phyloP scores from a whole-genome alignment of 2,329 filamentous ascomycete genomes.

The Sarocladiaceae sp. region DNA sequence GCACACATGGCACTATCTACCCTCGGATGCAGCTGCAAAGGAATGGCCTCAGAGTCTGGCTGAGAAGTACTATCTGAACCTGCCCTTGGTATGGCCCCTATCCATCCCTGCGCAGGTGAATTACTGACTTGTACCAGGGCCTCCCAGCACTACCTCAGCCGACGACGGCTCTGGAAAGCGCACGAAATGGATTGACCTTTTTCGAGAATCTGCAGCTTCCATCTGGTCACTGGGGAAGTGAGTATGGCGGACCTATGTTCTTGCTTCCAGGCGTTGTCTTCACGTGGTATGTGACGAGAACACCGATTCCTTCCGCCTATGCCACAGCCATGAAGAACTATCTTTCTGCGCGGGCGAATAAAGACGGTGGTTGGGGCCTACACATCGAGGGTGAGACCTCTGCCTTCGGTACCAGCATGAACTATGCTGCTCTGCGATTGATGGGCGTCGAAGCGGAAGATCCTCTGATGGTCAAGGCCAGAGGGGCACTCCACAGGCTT shows the following conservation, averaged over 20 bases:
- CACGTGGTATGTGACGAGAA: slow-evolving; percentile 83
- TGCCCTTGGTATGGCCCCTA: slow-evolving; percentile 58
- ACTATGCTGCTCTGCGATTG: slow-evolving; percentile 75
- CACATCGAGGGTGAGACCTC: slow-evolving; percentile 92
- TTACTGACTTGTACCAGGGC: slow-evolving; percentile 42
- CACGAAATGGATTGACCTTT: slow-evolving; percentile 77
- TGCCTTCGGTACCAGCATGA: slow-evolving; percentile 84
- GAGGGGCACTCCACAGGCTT: slow-evolving; percentile 73
- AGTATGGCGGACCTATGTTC: slow-evolving; percentile 98
- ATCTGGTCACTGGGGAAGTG: slow-evolving; percentile 91
- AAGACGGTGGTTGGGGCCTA: slow-evolving; percentile 94
- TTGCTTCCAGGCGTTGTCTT: slow-evolving; percentile 80
- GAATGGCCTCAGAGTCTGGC: slow-evolving; percentile 80
- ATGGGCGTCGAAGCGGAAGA: slow-evolving; percentile 81
- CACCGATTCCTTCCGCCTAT: slow-evolving; percentile 72
- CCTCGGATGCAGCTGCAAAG: slow-evolving; percentile 61
- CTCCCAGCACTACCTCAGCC: slow-evolving; percentile 66
- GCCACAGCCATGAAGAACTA: slow-evolving; percentile 90
- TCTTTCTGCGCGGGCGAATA: slow-evolving; percentile 74
- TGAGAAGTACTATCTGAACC: slow-evolving; percentile 83
- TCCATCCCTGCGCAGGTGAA: neutral
- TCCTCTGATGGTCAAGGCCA: slow-evolving; percentile 76
- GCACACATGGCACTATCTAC: slow-evolving; percentile 92
- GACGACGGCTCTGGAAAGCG: slow-evolving; percentile 67
- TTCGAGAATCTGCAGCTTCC: slow-evolving; percentile 85